These are phyloP conservation scores for Phytopythium cucurbitacearum DNA, from an alignment of 352 stramenopile genomes.

Conservation along the genomic window DNA sequence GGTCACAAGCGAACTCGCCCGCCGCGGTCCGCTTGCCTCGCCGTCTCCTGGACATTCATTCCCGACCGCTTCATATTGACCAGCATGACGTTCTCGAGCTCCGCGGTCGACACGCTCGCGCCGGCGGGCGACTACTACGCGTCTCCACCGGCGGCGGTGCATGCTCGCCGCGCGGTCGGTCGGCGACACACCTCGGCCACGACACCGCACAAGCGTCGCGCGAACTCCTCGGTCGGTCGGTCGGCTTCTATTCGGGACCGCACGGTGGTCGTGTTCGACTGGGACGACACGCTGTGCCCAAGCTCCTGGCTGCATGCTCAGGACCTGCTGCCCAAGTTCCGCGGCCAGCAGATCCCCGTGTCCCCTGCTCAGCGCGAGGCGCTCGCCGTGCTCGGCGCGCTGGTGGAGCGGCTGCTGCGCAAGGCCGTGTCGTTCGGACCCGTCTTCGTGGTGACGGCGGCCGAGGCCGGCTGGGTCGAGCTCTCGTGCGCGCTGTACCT, in stretches of 20 bases:
- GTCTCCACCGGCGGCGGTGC: neutral
- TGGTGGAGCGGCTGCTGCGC: conserved; percentile 56
- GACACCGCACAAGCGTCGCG: conserved; percentile 14
- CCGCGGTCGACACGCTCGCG: conserved; percentile 41
- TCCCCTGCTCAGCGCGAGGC: conserved; percentile 50
- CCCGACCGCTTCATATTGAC: neutral
- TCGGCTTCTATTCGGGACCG: conserved; percentile 47
- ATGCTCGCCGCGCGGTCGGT: conserved; percentile 2
- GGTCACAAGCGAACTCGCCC: no score
- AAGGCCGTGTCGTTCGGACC: conserved; percentile 76
- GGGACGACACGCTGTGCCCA: conserved; percentile 86
- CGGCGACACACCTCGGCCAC: conserved; percentile 5
- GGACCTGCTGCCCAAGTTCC: conserved; percentile 75
- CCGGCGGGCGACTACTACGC: conserved; percentile 8
- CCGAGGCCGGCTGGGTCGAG: conserved; percentile 82
- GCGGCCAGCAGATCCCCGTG: conserved; percentile 64
- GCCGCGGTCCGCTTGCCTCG: neutral
- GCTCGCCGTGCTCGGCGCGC: conserved; percentile 52
- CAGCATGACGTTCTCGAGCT: conserved; percentile 37
- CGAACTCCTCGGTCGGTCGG: neutral
- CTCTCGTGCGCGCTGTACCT: conserved; percentile 78
- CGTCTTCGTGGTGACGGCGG: conserved; percentile 83
- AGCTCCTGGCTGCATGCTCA: conserved; percentile 82
- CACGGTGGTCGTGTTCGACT: conserved; percentile 86
- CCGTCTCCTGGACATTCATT: neutral